phyloP scores from a whole-genome alignment of 768 basidiomycete genomes.

The Pleurotus giganteus region DNA sequence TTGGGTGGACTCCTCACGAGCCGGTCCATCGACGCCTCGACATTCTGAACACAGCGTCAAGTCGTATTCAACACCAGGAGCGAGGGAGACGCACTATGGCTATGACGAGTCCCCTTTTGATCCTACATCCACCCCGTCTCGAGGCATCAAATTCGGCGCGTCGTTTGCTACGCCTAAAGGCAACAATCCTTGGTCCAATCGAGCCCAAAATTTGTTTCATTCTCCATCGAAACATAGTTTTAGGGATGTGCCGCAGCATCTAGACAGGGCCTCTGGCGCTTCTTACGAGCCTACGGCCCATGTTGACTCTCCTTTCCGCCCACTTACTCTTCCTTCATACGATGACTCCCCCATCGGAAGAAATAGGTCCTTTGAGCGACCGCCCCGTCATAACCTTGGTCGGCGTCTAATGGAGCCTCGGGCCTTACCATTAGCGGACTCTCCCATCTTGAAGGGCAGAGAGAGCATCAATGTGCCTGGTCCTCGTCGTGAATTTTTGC shows the following conservation, averaged over 20 bases:
- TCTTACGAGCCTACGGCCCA: background rate
- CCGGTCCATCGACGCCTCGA: conserved; percentile 56
- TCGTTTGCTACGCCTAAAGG: conserved; percentile 63
- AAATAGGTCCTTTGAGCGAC: conserved; percentile 28
- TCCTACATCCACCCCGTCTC: conserved; percentile 78
- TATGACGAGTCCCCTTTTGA: conserved; percentile 66
- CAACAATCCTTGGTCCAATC: conserved; percentile 42
- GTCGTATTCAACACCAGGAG: conserved; percentile 39
- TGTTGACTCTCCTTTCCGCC: conserved; percentile 15
- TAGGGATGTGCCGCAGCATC: conserved; percentile 6
- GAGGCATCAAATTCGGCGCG: conserved; percentile 62
- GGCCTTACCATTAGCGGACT: background rate
- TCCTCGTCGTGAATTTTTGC: background rate
- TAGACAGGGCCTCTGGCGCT: background rate
- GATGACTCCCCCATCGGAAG: conserved; percentile 59
- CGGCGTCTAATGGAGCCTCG: conserved; percentile 2
- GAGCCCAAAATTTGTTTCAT: conserved; percentile 45
- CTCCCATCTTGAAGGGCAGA: conserved; percentile 2
- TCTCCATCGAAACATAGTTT: conserved; percentile 47
- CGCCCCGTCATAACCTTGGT: conserved; percentile 12
- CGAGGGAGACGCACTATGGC: conserved; percentile 27
- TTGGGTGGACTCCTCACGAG: conserved; percentile 50
- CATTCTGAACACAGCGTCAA: conserved; percentile 33
- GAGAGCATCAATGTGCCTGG: background rate
- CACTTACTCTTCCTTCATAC: conserved; percentile 22